Evolutionary conservation across 768 basidiomycete genomes (phyloP), one percentile per base, ranked within the genome.

Genomic region (Gloeostereum incarnatum): DNA sequence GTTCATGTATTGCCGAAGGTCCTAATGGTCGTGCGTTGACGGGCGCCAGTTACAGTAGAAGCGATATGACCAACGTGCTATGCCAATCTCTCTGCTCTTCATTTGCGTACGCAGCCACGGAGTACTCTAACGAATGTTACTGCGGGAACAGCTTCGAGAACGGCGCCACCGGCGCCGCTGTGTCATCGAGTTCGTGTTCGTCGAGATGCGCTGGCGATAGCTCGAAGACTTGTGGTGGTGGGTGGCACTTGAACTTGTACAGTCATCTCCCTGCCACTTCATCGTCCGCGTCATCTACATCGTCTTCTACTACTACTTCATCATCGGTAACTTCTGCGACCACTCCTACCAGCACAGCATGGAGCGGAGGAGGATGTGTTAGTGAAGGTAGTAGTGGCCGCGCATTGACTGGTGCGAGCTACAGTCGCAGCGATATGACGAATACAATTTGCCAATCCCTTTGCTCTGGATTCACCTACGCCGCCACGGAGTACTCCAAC

Each of bases 1-100:
- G 54, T 21, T 59, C 59, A 27, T 62, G 60, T 29, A 48, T 58
- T 6, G 57, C 55, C 7, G 59, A 61, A 31, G 60, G 59, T 6
- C 57, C 58, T 2, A 45, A 45, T 13, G 57, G 60, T 17, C 58
- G 59, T 6, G 52, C 60, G 11, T 51, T 62, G 31, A 58, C 54
- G 3, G 55, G 45, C 1, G 42, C 52, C 10, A 52, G 48, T 30
- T 58, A 48, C 36, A 39, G 44, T 4, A 47, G 46, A 30, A 14
- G 44, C 3, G 44, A 53, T 23, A 63, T 63, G 61, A 61, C 60
- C 0, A 54, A 57, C 16, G 46, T 48, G 31, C 30, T 48, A 6
- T 63, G 61, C 35, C 55, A 59, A 39, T 34, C 42, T 5, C 48
- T 61, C 6, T 61, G 61, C 38, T 31, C 42, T 19, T 50, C 44